Percentiles rank a stretch among this genome's conserved stretches.
Conservation (phyloP, 2,329 filamentous ascomycete species). For the Ophiocordyceps sinensis region DNA sequence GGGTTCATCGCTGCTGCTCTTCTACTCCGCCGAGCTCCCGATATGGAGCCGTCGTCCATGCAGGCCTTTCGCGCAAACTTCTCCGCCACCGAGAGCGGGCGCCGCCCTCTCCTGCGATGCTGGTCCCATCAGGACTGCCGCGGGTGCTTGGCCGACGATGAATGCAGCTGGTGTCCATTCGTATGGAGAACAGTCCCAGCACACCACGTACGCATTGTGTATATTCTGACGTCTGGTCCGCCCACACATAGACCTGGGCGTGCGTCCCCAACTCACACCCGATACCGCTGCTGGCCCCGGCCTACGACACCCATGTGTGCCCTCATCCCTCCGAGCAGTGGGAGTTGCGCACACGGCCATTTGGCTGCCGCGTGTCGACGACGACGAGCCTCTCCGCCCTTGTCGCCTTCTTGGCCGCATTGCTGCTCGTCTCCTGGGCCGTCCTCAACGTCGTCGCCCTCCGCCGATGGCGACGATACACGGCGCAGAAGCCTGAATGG, state of each 20-base stretch:
- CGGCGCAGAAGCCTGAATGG: slow-evolving; percentile 9
- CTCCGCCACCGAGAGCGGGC: slow-evolving; percentile 11
- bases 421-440: slow-evolving; percentile 11
- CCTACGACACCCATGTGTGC: slow-evolving; percentile 33
- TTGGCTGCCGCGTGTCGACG: slow-evolving; percentile 21
- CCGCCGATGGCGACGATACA: slow-evolving; percentile 8
- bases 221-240: not conserved
- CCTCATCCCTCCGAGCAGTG: slow-evolving; percentile 31
- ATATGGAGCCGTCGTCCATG: no score
- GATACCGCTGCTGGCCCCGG: slow-evolving; percentile 34
- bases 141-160: slow-evolving; percentile 25
- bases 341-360: slow-evolving; percentile 20
- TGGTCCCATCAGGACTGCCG: slow-evolving; percentile 36
- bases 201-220: not conserved
- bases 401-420: slow-evolving; percentile 13
- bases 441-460: slow-evolving; percentile 4
- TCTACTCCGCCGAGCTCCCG: no score
- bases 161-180: slow-evolving; percentile 40
- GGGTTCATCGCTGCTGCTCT: no score
- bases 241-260: slow-evolving; percentile 31
- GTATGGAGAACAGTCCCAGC: slow-evolving; percentile 17
- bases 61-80: slow-evolving; percentile 14
- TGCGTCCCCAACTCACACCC: slow-evolving; percentile 36
- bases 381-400: slow-evolving; percentile 17
- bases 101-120: slow-evolving; percentile 31